Conservation (phyloP, 495 filamentous ascomycete species). For the Podospora australis region DNA sequence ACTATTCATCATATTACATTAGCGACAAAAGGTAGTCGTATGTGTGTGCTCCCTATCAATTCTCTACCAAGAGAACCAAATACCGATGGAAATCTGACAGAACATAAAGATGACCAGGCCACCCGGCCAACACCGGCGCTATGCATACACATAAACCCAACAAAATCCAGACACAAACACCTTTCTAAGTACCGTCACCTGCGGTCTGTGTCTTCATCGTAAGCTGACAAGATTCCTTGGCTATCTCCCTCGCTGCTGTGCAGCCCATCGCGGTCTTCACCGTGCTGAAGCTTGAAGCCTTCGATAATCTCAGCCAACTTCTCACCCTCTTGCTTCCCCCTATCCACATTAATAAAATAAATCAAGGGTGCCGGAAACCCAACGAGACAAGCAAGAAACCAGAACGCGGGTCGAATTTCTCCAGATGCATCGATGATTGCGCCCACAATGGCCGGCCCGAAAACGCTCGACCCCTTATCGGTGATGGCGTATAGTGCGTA, state of each 20-base stretch:
- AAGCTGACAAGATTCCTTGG: conserved; percentile 27
- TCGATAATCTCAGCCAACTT: conserved; percentile 64
- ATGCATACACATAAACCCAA: conserved; percentile 24
- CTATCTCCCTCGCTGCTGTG: conserved; percentile 26
- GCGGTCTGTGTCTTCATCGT: conserved; percentile 27
- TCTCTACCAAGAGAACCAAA: no score
- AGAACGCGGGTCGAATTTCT: conserved; percentile 87
- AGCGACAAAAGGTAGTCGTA: no score
- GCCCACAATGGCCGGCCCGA: conserved; percentile 91
- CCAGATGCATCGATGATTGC: conserved; percentile 84
- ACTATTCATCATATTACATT: no score
- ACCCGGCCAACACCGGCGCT: conserved; percentile 35
- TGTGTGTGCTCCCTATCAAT: no score
- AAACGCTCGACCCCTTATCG: conserved; percentile 91
- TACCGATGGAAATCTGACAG: no score
- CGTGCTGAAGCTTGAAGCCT: conserved; percentile 34
- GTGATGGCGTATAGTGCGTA: conserved; percentile 96
- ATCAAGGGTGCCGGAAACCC: conserved; percentile 79
- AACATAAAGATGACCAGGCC: no score
- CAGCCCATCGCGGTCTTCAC: conserved; percentile 1
- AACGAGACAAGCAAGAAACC: conserved; percentile 80
- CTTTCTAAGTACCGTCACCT: conserved; percentile 1
- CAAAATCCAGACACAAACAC: not conserved
- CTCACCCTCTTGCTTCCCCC: conserved; percentile 72
- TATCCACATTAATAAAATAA: conserved; percentile 79